Evolutionary conservation across 2,329 filamentous ascomycete species (phyloP), one percentile per base, ranked within the genome.

Genomic region (Cryphonectria naterciae): DNA sequence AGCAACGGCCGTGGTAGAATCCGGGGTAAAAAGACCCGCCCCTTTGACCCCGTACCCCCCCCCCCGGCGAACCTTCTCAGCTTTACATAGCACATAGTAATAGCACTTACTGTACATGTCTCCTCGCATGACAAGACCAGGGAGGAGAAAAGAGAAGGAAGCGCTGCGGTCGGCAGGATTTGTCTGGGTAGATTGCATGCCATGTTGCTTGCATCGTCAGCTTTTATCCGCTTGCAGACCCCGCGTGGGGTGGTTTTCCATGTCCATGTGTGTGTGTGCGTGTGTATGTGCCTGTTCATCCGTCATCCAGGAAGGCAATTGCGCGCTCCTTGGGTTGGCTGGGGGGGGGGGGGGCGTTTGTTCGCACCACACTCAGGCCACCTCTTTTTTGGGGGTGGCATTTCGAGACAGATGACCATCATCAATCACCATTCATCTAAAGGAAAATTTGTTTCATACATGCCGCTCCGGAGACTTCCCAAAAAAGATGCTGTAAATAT

Each of bases 11-110:
- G 25, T 19, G 25, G 15, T 28, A 58, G 11, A 61, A 61, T 61
- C 58, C 58, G 58, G 58, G 58, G 58, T 61, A 61, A 39, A 61
- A 39, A 39, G 32, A 61, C 19, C 35, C 58, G 35, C 32, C 32
- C 17, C 56, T 32, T 19, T 43, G 11, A 15, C 41, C 13, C 15
- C 41, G 2, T 43, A 13, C 15, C 43, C 15, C 17, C 19, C 17
- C 5, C 43, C 43, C 19, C 22, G 7, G 10, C 46, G 4, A 49
- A 49, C 19, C 46, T 49, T n/a, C 7, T 19, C 58, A 61, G 35
- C 35, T 61, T 4, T 39, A 61, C 58, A 61, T 13, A 22, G 28
- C 28, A 56, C 11, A 28, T 49, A 46, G 46, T 22, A 49, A 15
- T 8, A 32, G 32, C 0, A 32, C 32, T 32, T 32, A 56, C 10